Evolutionary conservation across 2,329 filamentous ascomycete genomes (phyloP), one percentile per base, ranked within the genome.

Genomic region (Pyrenophora teres): DNA sequence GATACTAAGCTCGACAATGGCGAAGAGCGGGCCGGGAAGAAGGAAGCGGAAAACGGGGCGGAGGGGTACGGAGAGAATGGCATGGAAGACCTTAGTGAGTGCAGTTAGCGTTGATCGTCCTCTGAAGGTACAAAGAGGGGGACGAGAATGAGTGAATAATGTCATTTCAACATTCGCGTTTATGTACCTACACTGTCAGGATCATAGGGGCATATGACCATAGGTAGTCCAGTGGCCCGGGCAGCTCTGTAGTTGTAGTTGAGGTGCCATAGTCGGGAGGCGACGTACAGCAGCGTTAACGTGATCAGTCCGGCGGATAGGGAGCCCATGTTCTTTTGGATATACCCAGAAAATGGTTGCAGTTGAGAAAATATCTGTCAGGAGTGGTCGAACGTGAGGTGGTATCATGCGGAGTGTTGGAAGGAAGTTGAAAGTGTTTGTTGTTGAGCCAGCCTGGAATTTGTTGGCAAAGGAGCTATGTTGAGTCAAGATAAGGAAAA

Each of bases 131-230:
- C 19, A 21, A 40, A 40, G 38, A 40, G 21, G 18, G 12, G 10
- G 21, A 8, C 23, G 8, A 9, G 13, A 40, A 6, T n/a, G 21
- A 12, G 21, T 27, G 4, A 25, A 30, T 7, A 4, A 27, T 12
- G n/a, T 40, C 25, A 6, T 16, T 16, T 13, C 21, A 40, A 40
- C 19, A 21, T 21, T 21, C 19, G 19, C 19, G 19, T 21, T 3
- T 12, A 25, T 8, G 10, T 35, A 51, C 41, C 36, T 35, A 51
- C 47, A 19, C 48, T 45, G 21, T 51, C 41, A 7, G 48, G 48
- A 36, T 51, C 37, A 32, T 46, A 51, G 12, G 48, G 41, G 15
- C 48, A 51, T 12, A 51, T 27, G 3, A 51, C 15, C 5, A 51
- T 25, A 2, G 48, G 41, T 19, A 51, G 13, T 18, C 48, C 27